Evolutionary conservation across 805 yeast genomes (phyloP).

Genomic region (Komagataella pastoris): DNA sequence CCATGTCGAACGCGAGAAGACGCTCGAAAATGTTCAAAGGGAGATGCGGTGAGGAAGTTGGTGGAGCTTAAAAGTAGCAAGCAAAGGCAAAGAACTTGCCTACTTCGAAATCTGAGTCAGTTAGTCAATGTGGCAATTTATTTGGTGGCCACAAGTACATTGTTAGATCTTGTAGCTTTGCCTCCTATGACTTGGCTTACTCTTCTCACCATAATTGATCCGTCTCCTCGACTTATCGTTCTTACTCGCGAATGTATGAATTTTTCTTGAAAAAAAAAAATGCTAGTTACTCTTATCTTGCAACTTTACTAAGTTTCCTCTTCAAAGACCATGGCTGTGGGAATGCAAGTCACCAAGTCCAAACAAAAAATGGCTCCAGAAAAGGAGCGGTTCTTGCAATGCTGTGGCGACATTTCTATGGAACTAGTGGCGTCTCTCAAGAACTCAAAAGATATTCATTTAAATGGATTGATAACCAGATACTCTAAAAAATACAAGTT

Average conservation of each 20-base stretch:
- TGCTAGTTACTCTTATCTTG: not conserved
- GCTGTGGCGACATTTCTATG: slow-evolving; percentile 84
- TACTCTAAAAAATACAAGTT: slow-evolving; percentile 84
- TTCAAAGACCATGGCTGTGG: slow-evolving; percentile 11
- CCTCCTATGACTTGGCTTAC: too few species aligned
- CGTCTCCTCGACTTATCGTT: not conserved
- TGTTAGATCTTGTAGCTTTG: too few species aligned
- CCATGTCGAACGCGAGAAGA: not conserved
- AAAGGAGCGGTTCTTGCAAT: slow-evolving; percentile 82
- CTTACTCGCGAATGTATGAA: not conserved
- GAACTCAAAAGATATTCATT: slow-evolving; percentile 64
- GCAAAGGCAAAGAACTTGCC: too few species aligned
- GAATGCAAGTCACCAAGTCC: slow-evolving; percentile 18
- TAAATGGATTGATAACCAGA: slow-evolving; percentile 80
- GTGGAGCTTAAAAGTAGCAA: too few species aligned
- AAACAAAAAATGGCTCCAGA: slow-evolving; percentile 75
- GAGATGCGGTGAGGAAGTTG: not conserved
- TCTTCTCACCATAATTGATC: not conserved
- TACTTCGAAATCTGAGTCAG: too few species aligned
- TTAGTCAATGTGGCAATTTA: too few species aligned
- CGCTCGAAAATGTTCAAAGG: not conserved
- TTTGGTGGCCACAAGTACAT: too few species aligned
- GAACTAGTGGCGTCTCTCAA: slow-evolving; percentile 73
- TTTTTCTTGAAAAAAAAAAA: too few species aligned
- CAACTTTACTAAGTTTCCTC: not conserved